Conservation (phyloP, 345 rosid genomes). For the Crucihimalaya himalaica region DNA sequence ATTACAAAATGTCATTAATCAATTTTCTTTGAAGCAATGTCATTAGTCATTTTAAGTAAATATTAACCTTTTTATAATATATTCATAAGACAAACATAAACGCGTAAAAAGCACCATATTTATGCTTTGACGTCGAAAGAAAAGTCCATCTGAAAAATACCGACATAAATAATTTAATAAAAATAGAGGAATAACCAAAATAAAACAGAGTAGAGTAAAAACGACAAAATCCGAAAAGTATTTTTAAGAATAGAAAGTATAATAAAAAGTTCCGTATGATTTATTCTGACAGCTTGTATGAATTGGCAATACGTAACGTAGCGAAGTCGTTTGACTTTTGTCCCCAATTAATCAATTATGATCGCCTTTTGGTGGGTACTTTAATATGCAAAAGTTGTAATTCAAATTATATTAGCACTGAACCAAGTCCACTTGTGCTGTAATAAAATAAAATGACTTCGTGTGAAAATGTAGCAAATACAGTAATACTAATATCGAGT, state of each 20-base stretch:
- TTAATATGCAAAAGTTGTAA: background rate
- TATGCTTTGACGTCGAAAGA: background rate
- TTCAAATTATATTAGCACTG: background rate
- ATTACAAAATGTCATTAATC: background rate
- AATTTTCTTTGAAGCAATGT: background rate
- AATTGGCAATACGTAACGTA: conserved; percentile 27
- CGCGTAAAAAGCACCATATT: conserved; percentile 22
- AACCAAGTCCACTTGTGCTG: conserved; percentile 1
- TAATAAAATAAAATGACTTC: background rate
- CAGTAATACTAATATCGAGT: conserved; percentile 18
- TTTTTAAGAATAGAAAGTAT: background rate
- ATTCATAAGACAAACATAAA: background rate
- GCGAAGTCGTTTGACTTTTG: conserved; percentile 27
- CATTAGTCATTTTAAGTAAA: background rate
- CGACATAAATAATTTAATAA: background rate
- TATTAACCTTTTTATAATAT: background rate
- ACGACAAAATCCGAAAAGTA: background rate
- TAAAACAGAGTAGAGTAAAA: background rate
- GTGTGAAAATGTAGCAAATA: conserved; percentile 7
- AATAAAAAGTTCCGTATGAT: conserved; percentile 6
- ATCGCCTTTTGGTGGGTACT: background rate
- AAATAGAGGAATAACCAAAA: conserved; percentile 1
- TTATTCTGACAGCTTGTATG: conserved; percentile 26
- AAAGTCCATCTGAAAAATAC: conserved; percentile 7
- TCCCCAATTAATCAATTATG: conserved; percentile 10